Conservation (phyloP, 164 flowering plant genomes). For the Tinospora cordifolia region DNA sequence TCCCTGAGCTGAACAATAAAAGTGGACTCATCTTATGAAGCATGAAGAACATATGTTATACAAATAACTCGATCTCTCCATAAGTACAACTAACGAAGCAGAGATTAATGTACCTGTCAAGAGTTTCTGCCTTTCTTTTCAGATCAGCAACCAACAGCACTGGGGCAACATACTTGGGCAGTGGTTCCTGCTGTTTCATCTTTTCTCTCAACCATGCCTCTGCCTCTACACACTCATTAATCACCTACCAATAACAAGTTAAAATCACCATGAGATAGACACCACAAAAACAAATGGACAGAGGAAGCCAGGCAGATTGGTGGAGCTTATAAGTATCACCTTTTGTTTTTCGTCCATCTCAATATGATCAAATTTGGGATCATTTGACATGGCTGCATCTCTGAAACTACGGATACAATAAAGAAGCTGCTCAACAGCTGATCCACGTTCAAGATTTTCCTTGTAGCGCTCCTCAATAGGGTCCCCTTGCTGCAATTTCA, state of each 20-base stretch:
- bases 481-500: slow-evolving; percentile 67
- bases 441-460: slow-evolving; percentile 58
- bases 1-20: too few species aligned
- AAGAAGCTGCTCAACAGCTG: slow-evolving; percentile 54
- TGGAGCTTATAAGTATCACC: slow-evolving; percentile 28
- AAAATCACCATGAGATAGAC: background rate
- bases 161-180: slow-evolving; percentile 70
- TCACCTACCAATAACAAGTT: slow-evolving; percentile 33
- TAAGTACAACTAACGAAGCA: background rate
- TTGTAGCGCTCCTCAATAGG: slow-evolving; percentile 81
- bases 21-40: too few species aligned
- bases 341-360: slow-evolving; percentile 73
- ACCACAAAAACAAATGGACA: background rate
- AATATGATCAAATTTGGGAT: slow-evolving; percentile 83
- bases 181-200: slow-evolving; percentile 64
- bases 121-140: slow-evolving; percentile 69
- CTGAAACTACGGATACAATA: slow-evolving; percentile 78
- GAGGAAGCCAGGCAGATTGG: background rate
- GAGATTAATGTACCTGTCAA: slow-evolving; percentile 57
- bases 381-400: slow-evolving; percentile 74
- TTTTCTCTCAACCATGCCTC: slow-evolving; percentile 88
- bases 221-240: slow-evolving; percentile 73
- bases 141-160: slow-evolving; percentile 62
- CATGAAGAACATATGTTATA: background rate
- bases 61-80: background rate